A percentile compares a stretch with the other conserved stretches of the same genome.
Conservation (phyloP, 75 land plant genomes). For the Larix kaempferi region DNA sequence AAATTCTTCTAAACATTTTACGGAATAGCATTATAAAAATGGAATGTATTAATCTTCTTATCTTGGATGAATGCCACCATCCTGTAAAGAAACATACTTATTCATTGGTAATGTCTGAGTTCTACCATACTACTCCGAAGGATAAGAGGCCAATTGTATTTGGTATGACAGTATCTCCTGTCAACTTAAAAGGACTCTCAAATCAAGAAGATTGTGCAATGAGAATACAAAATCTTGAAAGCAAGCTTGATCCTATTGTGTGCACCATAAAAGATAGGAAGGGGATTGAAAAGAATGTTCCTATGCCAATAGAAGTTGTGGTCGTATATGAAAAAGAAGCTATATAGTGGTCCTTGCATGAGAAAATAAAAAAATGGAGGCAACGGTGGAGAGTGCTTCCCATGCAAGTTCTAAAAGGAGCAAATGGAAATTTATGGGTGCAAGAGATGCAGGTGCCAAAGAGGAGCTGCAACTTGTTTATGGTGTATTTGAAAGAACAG, state of each 20-base stretch:
- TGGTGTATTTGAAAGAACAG: constrained; percentile 98
- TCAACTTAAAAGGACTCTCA: constrained; percentile 97
- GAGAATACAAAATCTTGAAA: constrained; percentile 94
- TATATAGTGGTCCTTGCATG: constrained; percentile 76
- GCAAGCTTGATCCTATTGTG: constrained; percentile 88
- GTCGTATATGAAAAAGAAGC: constrained; percentile 97
- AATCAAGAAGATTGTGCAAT: constrained; percentile 99
- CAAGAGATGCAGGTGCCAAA: constrained; percentile 98
- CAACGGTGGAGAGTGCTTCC: constrained; percentile 83
- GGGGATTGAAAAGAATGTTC: constrained; percentile 96
- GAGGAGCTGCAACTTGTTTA: constrained; percentile 93
- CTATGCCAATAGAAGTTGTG: constrained; percentile 90
- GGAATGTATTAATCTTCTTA: constrained; percentile 89
- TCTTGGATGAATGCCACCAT: constrained; percentile 99
- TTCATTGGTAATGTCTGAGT: constrained; percentile 98
- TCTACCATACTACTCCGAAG: constrained; percentile 90
- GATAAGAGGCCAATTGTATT: constrained; percentile 95
- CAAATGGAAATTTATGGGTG: constrained; percentile 99
- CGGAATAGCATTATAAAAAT: constrained; percentile 96
- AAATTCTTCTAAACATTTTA: constrained; percentile 93
- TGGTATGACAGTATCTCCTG: constrained; percentile 99
- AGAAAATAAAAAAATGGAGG: constrained; percentile 93
- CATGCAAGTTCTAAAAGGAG: constrained; percentile 78
- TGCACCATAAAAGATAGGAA: constrained; percentile 95
- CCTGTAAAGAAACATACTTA: constrained; percentile 99